Evolutionary conservation across 306 rosid genomes (phyloP).

Genomic region (Trifolium pratense): DNA sequence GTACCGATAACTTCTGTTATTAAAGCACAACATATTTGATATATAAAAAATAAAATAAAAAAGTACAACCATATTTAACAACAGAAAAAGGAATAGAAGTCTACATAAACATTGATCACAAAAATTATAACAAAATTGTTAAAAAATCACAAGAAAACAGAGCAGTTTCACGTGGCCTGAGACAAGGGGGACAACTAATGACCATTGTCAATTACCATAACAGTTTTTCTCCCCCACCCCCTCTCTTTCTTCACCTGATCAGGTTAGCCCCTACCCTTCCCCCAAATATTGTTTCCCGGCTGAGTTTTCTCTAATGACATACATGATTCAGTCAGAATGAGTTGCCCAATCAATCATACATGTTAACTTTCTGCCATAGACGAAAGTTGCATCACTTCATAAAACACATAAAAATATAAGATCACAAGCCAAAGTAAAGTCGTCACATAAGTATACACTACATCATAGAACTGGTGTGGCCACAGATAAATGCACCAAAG

Average conservation of each 20-base stretch:
- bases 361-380: neutral
- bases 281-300: neutral
- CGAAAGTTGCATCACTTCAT: conserved; percentile 2
- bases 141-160: neutral
- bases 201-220: neutral
- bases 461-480: neutral
- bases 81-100: neutral
- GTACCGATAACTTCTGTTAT: conserved; percentile 15
- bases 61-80: no score
- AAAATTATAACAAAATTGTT: neutral
- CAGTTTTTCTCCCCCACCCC: neutral
- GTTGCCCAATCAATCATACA: neutral
- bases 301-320: neutral
- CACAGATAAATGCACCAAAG: neutral
- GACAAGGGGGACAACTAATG: neutral
- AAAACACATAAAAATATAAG: neutral
- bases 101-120: neutral
- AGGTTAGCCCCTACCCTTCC: neutral
- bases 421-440: neutral
- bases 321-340: conserved; percentile 12
- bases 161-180: neutral
- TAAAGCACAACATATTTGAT: neutral
- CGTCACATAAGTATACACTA: neutral
- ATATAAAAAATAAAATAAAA: no score
- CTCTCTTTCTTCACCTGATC: neutral